Base-by-base conservation (phyloP, 306 rosid genomes). In the Abrus precatorius region DNA sequence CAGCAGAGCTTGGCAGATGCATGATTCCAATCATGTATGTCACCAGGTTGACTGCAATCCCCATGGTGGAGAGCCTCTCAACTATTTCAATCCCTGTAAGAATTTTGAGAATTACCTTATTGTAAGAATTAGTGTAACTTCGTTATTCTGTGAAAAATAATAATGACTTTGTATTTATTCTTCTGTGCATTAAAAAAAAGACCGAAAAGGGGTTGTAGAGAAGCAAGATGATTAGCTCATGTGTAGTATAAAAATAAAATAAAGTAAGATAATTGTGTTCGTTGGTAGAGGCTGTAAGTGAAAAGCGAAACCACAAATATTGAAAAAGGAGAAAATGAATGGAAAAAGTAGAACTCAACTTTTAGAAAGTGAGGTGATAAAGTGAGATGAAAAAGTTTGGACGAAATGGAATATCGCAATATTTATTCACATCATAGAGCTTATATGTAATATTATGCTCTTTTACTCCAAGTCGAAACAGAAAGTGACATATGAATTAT, bases 1-100 rank as follows among this genome's bases (percentile, higher is more conserved):
- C 90, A 79, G 89, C 85, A 78, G 97, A 86, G 89, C 99, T 95
- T 44, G 99, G 97, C 43, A 93, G 85, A 75, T 91, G 99, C 97
- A 95, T 90, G 49, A 88, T 87, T 78, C 92, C 95, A 34, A 75
- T 88, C 71, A 95, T 81, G 85, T 93, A 92, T n/a, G 97, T 95
- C 88, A 93, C 99, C 69, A 93, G 80, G 79, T 95, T 95, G 0
- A 93, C 99, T 3, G 89, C 95, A 79, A 95, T 95, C 47, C 95
- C 99, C 95, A 93, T 93, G 49, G 99, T 95, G 43, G 99, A 95
- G 3, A 95, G 97, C 91, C 98, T 94, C 86, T 94, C 98, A 65
- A 85, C 83, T 38, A 94, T 83, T 85, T 94, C 97, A 75, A 94
- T 80, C 74, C 92, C 98, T 94, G 87, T 45, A 53, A 77, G 30